These are phyloP conservation scores for Cocos nucifera DNA, from an alignment of 176 grass and related monocot genomes.

Conservation along the genomic window DNA sequence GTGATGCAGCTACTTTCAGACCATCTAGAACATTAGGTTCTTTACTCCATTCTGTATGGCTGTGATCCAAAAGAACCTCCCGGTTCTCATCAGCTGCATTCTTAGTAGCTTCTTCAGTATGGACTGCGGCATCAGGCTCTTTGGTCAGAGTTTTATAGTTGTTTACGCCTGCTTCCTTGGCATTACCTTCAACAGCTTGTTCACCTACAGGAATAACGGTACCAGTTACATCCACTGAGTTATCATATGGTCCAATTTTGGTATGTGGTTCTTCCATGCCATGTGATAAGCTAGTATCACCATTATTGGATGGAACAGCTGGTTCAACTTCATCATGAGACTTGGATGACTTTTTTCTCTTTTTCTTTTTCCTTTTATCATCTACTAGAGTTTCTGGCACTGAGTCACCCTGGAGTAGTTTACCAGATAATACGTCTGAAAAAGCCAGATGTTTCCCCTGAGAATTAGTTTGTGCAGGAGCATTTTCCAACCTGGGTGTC, in stretches of 20 bases:
- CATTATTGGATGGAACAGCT: slow-evolving; percentile 15
- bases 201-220: slow-evolving; percentile 14
- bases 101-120: not conserved
- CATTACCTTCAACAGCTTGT: slow-evolving; percentile 13
- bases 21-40: slow-evolving; percentile 9
- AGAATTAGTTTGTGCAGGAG: not conserved
- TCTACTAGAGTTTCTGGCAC: slow-evolving; percentile 11
- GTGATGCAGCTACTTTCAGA: slow-evolving; percentile 18
- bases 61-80: not conserved
- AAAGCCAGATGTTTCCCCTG: slow-evolving; percentile 1
- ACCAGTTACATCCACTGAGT: slow-evolving; percentile 14
- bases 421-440: slow-evolving; percentile 4
- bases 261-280: not conserved
- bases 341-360: slow-evolving; percentile 18
- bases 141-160: slow-evolving; percentile 20
- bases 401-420: not conserved
- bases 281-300: not conserved
- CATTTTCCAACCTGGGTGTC: slow-evolving; percentile 12
- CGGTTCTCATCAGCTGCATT: not conserved
- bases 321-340: slow-evolving; percentile 26
- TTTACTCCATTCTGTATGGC: slow-evolving; percentile 10
- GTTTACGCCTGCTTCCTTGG: slow-evolving; percentile 23
- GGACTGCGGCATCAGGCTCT: slow-evolving; percentile 12
- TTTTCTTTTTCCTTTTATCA: slow-evolving; percentile 58
- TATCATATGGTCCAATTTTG: slow-evolving; percentile 8